phyloP scores from a whole-genome alignment of 148 eudicot species.

The Drosera capensis region DNA sequence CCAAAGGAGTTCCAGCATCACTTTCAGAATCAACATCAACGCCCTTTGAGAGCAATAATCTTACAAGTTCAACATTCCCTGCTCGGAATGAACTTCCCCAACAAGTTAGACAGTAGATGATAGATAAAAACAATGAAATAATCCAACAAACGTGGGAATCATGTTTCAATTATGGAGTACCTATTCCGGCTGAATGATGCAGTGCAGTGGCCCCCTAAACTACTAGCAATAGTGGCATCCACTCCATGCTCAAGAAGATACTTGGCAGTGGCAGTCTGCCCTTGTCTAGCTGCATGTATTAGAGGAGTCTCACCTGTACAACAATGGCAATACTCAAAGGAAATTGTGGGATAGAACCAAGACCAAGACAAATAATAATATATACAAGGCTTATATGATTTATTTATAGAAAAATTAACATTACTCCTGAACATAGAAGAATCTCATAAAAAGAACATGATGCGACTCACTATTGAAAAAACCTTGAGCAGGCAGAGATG shows the following conservation, averaged over 20 bases:
- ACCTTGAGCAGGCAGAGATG: too few relatives aligned
- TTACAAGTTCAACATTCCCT: slow-evolving; percentile 74
- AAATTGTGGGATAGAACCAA: too few relatives aligned
- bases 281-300: slow-evolving; percentile 88
- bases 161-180: slow-evolving; percentile 13
- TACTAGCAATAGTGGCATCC: slow-evolving; percentile 60
- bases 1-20: slow-evolving; percentile 88
- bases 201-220: slow-evolving; percentile 83
- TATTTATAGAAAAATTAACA: neutral
- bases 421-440: too few relatives aligned
- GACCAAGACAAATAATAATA: too few relatives aligned
- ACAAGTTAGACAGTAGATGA: neutral
- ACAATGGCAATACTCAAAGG: neutral
- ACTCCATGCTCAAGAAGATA: slow-evolving; percentile 80
- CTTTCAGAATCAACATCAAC: slow-evolving; percentile 67
- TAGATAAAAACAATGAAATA: too few relatives aligned
- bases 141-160: neutral
- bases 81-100: slow-evolving; percentile 12
- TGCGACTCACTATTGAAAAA: too few relatives aligned
- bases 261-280: slow-evolving; percentile 52
- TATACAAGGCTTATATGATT: neutral
- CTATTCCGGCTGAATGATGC: slow-evolving; percentile 88
- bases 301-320: slow-evolving; percentile 81
- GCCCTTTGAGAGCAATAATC: slow-evolving; percentile 51
- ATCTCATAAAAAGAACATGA: too few relatives aligned